Percentiles rank a stretch among this genome's conserved stretches.
Evolutionary conservation across 164 flowering plant genomes (phyloP).

Genomic region (Akebia trifoliata): DNA sequence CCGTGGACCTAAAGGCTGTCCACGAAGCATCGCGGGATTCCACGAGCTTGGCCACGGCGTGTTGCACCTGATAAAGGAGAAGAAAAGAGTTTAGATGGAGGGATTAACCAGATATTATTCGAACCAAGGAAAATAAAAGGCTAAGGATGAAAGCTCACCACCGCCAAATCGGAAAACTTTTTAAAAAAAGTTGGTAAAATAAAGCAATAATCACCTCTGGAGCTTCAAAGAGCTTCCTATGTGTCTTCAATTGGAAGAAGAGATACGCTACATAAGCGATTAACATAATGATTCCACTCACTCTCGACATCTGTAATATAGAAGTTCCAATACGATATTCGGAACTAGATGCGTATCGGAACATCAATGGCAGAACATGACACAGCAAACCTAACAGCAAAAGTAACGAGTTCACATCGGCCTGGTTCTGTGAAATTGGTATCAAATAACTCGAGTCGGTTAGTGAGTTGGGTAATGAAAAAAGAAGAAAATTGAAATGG

Average conservation of each 20-base stretch:
- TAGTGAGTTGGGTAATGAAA: no score
- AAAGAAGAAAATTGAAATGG: background rate
- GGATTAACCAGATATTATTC: no score
- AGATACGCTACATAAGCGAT: constrained; percentile 61
- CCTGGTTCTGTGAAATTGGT: constrained; percentile 61
- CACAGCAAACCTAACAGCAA: constrained; percentile 66
- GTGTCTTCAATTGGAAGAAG: constrained; percentile 75
- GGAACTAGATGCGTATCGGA: constrained; percentile 17
- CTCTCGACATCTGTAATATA: constrained; percentile 61
- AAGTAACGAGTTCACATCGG: constrained; percentile 65
- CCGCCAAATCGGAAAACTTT: no score
- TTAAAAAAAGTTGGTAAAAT: no score
- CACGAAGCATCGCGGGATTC: no score
- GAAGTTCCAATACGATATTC: constrained; percentile 14
- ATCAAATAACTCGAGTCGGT: no score
- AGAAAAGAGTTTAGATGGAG: no score
- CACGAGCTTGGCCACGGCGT: no score
- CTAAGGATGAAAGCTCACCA: no score
- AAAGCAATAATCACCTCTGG: constrained; percentile 38
- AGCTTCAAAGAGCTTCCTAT: constrained; percentile 57
- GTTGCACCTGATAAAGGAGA: no score
- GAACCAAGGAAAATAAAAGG: no score
- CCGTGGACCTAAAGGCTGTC: no score
- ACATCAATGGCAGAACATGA: constrained; percentile 63
- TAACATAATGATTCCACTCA: constrained; percentile 68